These are phyloP conservation scores for Boletus huronensis DNA, from an alignment of 768 basidiomycete genomes.

Conservation along the genomic window DNA sequence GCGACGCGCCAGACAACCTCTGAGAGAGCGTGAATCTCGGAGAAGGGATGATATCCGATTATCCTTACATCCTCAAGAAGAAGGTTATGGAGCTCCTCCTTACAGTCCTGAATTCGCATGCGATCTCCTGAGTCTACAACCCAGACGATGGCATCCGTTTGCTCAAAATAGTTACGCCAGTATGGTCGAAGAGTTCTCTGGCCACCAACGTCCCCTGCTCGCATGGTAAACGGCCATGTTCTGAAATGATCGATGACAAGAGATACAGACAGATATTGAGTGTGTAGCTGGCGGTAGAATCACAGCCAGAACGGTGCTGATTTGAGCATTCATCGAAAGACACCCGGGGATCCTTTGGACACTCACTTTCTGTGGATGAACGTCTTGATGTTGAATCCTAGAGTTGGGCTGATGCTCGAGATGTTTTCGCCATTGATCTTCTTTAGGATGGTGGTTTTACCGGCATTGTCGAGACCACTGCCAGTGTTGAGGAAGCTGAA, in stretches of 20 bases:
- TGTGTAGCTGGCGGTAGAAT: conserved; percentile 36
- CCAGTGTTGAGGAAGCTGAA: conserved; percentile 16
- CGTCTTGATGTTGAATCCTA: conserved; percentile 99
- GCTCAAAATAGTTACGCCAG: conserved; percentile 99
- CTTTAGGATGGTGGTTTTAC: conserved; percentile 97
- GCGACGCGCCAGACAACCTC: conserved; percentile 93
- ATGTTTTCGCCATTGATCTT: conserved; percentile 93
- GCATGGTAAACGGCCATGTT: conserved; percentile 77
- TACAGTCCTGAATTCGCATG: conserved; percentile 87
- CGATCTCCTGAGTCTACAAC: conserved; percentile 96
- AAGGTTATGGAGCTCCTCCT: conserved; percentile 78
- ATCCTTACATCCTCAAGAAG: conserved; percentile 84
- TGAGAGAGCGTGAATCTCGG: conserved; percentile 34
- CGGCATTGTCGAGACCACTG: conserved; percentile 97
- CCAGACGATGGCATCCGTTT: conserved; percentile 98
- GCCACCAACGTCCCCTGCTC: conserved; percentile 94
- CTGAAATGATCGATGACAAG: background rate
- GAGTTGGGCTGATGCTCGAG: conserved; percentile 80
- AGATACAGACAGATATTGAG: conserved; percentile 41
- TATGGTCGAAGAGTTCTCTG: conserved; percentile 95
- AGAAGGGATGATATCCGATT: conserved; percentile 3
- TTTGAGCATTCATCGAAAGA: conserved; percentile 14
- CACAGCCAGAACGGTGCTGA: conserved; percentile 20
- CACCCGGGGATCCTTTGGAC: conserved; percentile 18
- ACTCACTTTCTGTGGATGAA: conserved; percentile 84